Base-by-base conservation (phyloP, 805 yeast species). In the Blastobotrys mokoenaii region DNA sequence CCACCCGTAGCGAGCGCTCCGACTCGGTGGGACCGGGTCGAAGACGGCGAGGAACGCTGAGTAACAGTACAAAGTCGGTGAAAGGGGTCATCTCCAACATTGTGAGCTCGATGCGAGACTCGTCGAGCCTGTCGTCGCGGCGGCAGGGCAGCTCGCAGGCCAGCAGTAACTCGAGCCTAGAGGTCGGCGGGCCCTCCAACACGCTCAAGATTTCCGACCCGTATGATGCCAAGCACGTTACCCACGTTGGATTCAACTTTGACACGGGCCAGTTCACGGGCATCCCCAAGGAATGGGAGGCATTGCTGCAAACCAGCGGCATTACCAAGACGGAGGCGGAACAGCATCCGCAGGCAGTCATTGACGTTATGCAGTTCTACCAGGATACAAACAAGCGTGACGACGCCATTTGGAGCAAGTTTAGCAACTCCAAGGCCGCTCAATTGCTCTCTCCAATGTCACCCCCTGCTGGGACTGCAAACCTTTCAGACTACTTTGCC, bases 331-430 rank as follows among this genome's bases (percentile, higher is more conserved):
- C 76, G 45, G 98, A 93, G 56, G 96, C 88, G 60, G 81, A 83
- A 56, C 84, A 82, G 54, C 88, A 93, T 62, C 96, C 97, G 2
- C 94, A 87, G 63, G 97, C 96, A 0, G 94, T 90, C 3, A 82
- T 82, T 74, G 95, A 87, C 59, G 87, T 86, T 46, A 89, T 87
- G 46, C 87, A 88, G 43, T 87, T 87, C 60, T 87, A 86, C 63
- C 59, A 63, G 30, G 54, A 54, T 32, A 42, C 53, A 11, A 39
- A 52, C 17, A 50, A 51, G 22, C 51, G 54, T n/a, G 55, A 46
- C 12, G 50, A 53, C 36, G 52, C 46, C 18, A 57, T 63, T 10
- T 63, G 58, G 60, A 51, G 51, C 34, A 57, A 57, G 46, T 57
- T 57, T 41, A 55, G 49, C 22, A 50, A 52, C 31, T 54, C 58